Evolutionary conservation across 139 green algal genomes (phyloP).

Genomic region (Nannochloris sp.): DNA sequence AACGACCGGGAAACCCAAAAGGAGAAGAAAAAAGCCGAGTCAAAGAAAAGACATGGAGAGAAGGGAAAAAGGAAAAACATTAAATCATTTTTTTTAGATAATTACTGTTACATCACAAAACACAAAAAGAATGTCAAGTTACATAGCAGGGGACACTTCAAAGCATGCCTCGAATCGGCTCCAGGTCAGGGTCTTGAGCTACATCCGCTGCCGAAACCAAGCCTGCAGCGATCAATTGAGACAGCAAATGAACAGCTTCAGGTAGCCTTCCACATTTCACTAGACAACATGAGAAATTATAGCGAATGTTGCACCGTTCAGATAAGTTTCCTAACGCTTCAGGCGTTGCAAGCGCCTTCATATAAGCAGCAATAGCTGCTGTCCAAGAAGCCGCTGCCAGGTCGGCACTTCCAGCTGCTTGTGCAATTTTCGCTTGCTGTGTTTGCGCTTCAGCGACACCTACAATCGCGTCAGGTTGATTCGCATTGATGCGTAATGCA

Average conservation of each 20-base stretch:
- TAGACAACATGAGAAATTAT: slow-evolving; percentile 49
- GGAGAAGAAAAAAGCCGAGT: too few relatives aligned
- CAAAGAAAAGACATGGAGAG: too few relatives aligned
- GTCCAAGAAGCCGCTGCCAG: not conserved
- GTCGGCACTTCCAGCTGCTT: not conserved
- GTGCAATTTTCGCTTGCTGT: slow-evolving; percentile 12
- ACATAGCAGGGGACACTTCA: too few relatives aligned
- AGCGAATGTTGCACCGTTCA: slow-evolving; percentile 40
- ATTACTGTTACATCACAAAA: too few relatives aligned
- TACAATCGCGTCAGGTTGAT: slow-evolving; percentile 48
- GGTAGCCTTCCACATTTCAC: not conserved
- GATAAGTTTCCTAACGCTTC: slow-evolving; percentile 26
- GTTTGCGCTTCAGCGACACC: slow-evolving; percentile 27
- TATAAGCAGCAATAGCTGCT: slow-evolving; percentile 23
- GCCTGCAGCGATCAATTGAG: slow-evolving; percentile 10
- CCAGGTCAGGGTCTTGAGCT: slow-evolving; percentile 27
- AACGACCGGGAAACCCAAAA: too few relatives aligned
- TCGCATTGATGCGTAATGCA: slow-evolving; percentile 44
- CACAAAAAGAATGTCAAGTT: too few relatives aligned
- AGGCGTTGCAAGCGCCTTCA: slow-evolving; percentile 27
- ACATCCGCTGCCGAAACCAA: slow-evolving; percentile 6
- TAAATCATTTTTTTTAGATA: too few relatives aligned
- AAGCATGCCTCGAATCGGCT: not conserved
- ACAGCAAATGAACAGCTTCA: slow-evolving; percentile 17
- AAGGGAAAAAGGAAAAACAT: too few relatives aligned